Conservation (phyloP, 768 basidiomycete genomes). For the Cyclocybe aegerita region DNA sequence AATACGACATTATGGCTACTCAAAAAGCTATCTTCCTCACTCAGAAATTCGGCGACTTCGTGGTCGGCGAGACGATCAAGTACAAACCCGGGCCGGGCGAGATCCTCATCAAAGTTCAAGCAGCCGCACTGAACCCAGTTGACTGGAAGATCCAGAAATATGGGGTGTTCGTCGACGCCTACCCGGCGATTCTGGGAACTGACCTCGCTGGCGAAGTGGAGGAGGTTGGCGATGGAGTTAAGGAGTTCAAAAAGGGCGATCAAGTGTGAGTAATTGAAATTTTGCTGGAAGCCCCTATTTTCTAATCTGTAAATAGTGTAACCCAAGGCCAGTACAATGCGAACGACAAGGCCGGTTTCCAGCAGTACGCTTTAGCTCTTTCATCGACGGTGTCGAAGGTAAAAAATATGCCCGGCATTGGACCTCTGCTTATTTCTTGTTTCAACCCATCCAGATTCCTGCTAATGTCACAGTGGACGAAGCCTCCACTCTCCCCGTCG, state of each 20-base stretch:
- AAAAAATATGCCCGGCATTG: not conserved
- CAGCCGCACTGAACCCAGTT: constrained; percentile 46
- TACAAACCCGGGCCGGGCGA: constrained; percentile 35
- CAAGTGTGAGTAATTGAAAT: constrained; percentile 39
- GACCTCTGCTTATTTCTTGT: not conserved
- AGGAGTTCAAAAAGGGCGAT: constrained; percentile 48
- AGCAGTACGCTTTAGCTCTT: constrained; percentile 42
- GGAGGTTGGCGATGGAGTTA: constrained; percentile 51
- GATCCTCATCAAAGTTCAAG: constrained; percentile 39
- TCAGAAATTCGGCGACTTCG: constrained; percentile 17
- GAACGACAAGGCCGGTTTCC: constrained; percentile 38
- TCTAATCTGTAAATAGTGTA: constrained; percentile 26
- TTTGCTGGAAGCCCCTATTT: not conserved
- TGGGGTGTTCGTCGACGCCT: constrained; percentile 31
- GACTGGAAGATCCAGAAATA: constrained; percentile 35
- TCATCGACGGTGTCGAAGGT: constrained; percentile 43
- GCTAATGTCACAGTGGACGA: constrained; percentile 28
- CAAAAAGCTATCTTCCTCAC: constrained; percentile 28
- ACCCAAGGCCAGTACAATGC: constrained; percentile 36
- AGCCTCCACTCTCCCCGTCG: constrained; percentile 47
- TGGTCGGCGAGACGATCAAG: constrained; percentile 14
- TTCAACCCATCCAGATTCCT: constrained; percentile 24
- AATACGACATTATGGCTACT: constrained; percentile 17
- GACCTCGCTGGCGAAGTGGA: constrained; percentile 55
- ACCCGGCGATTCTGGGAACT: constrained; percentile 43